Evolutionary conservation across 2,329 filamentous ascomycete genomes (phyloP).

Genomic region (Calonectria fujianensis): DNA sequence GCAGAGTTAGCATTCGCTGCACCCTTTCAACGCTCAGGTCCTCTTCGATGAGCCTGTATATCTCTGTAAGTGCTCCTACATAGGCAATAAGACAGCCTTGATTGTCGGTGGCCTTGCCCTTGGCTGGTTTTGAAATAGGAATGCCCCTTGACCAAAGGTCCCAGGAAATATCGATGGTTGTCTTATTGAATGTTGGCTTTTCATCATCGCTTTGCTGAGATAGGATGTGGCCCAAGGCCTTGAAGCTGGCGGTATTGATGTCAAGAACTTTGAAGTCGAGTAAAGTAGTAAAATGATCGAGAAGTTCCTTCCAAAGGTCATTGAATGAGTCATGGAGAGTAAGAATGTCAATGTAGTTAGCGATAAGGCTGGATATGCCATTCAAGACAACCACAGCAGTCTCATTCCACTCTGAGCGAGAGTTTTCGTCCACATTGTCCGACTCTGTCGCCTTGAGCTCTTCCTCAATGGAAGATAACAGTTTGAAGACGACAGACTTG

Average conservation of each 20-base stretch:
- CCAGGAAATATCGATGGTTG: conserved; percentile 79
- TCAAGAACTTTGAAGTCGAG: conserved; percentile 79
- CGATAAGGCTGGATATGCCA: conserved; percentile 83
- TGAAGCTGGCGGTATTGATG: conserved; percentile 82
- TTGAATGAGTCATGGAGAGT: conserved; percentile 80
- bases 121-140: conserved; percentile 66
- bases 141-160: conserved; percentile 80
- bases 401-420: conserved; percentile 79
- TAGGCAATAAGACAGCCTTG: conserved; percentile 92
- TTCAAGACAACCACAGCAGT: conserved; percentile 84
- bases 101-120: conserved; percentile 74
- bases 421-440: conserved; percentile 63
- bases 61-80: conserved; percentile 82
- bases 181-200: conserved; percentile 67
- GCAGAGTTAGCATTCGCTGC: conserved; percentile 80
- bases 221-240: conserved; percentile 79
- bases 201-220: conserved; percentile 67
- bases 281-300: conserved; percentile 80
- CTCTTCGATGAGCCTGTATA: conserved; percentile 84
- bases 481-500: conserved; percentile 85
- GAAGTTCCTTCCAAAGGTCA: conserved; percentile 83
- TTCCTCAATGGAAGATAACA: conserved; percentile 81
- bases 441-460: conserved; percentile 67
- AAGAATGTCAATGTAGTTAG: conserved; percentile 85
- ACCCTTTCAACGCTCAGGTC: conserved; percentile 79